Base-by-base conservation (phyloP, 441 rosid species). In the Euphorbia schlechtendalii region DNA sequence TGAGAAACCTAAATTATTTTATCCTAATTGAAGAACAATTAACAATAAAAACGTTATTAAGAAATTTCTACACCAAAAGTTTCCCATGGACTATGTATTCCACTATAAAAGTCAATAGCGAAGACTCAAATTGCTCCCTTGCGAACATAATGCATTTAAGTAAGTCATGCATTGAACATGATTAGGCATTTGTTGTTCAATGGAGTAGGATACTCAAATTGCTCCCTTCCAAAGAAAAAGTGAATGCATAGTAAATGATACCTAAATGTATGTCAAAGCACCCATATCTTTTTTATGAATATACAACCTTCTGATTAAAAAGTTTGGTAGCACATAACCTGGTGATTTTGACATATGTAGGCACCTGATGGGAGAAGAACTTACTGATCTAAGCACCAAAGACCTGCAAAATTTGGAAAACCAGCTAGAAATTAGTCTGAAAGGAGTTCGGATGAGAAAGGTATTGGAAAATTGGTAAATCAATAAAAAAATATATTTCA, bases 341-440 rank as follows among this genome's bases (percentile, higher is more conserved):
- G 17, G 71, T 22, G 63, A 3, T 30, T 56, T 41, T 45, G 45
- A 59, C 20, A 10, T 34, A 25, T 43, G 67, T 82, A 90, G 99
- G 75, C 85, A 88, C 59, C 62, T 88, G 74, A 84, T 82, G 93
- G 97, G 99, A 66, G 90, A 88, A 73, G 85, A 88, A 71, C 83
- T 93, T 61, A 82, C 87, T 61, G 90, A 90, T 67, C 73, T 93
- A 64, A 71, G 71, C 46, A 61, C 78, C 63, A 83, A 74, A 41
- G 90, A 88, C 67, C 82, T 90, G 52, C 84, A 81, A 65, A 84
- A 78, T 73, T 79, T 93, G 69, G 99, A 93, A 74, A 87, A 74
- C 69, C 88, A 88, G 77, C 75, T 93, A 43, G 95, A 93, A 73
- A 79, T 73, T 75, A 86, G 97, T 71, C 72, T 90, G 72, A 82